phyloP scores from a whole-genome alignment of 2,329 filamentous ascomycete genomes.

The Phyllosticta capitalensis region DNA sequence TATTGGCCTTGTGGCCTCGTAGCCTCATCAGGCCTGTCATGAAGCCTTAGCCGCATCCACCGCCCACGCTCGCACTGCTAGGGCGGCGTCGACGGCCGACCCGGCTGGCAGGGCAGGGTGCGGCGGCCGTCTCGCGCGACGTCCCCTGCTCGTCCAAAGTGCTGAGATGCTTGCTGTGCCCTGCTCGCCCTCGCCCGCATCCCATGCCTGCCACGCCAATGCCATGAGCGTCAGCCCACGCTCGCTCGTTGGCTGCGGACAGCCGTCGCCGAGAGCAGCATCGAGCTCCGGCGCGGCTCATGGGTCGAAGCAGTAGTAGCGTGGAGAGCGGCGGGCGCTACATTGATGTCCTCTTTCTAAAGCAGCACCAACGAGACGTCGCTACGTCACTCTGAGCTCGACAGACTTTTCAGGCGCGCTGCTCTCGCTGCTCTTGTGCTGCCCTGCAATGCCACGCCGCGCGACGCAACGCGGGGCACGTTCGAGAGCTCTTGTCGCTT shows the following conservation, averaged over 20 bases:
- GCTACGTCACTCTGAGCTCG: not conserved
- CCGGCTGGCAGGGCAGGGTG: not conserved
- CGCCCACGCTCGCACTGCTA: not conserved
- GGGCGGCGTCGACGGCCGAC: not conserved
- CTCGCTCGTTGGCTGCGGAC: not conserved
- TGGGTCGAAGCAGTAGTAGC: not conserved
- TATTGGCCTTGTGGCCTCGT: not conserved
- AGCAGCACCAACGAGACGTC: not conserved
- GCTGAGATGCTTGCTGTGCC: too few relatives aligned
- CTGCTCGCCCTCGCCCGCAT: not conserved
- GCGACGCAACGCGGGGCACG: not conserved
- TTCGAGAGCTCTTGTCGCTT: too few relatives aligned
- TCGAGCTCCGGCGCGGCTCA: not conserved
- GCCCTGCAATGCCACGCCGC: not conserved
- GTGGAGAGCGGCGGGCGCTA: not conserved
- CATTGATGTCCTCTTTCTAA: not conserved
- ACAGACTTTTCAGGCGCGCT: not conserved
- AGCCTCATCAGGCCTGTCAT: not conserved
- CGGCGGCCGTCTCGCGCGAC: too few relatives aligned
- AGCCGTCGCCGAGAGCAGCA: not conserved
- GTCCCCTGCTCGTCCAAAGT: too few relatives aligned
- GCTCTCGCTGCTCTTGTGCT: not conserved
- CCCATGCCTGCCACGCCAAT: not conserved
- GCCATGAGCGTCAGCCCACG: not conserved
- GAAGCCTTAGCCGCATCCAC: too few relatives aligned